Evolutionary conservation across 495 filamentous ascomycete species (phyloP).

Genomic region (Saxophila tyrrhenica): DNA sequence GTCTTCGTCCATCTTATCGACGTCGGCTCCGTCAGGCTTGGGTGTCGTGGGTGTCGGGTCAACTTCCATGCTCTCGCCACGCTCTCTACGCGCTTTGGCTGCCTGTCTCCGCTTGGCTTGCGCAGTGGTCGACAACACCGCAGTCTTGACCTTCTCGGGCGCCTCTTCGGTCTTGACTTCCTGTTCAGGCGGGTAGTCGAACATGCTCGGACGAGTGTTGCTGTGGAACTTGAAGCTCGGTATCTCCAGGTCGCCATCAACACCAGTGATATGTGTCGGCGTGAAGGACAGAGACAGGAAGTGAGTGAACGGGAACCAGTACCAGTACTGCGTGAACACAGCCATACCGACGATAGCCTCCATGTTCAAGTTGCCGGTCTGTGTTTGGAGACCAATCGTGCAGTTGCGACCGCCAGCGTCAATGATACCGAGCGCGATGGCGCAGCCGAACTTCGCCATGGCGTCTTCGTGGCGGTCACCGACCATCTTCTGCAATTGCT

Average conservation of each 20-base stretch:
- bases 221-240: slow-evolving; percentile 95
- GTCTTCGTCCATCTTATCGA: slow-evolving; percentile 81
- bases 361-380: slow-evolving; percentile 97
- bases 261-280: slow-evolving; percentile 85
- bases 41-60: slow-evolving; percentile 69
- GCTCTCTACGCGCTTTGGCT: slow-evolving; percentile 36
- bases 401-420: slow-evolving; percentile 97
- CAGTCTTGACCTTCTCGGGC: slow-evolving; percentile 87
- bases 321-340: slow-evolving; percentile 99
- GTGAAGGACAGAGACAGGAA: slow-evolving; percentile 91
- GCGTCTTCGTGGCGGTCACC: slow-evolving; percentile 96
- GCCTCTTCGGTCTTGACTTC: slow-evolving; percentile 90
- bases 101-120: slow-evolving; percentile 89
- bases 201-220: slow-evolving; percentile 85
- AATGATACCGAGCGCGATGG: slow-evolving; percentile 90
- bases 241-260: slow-evolving; percentile 86
- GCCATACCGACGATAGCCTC: slow-evolving; percentile 93
- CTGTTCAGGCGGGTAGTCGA: slow-evolving; percentile 95
- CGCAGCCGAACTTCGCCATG: slow-evolving; percentile 97
- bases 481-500: slow-evolving; percentile 64
- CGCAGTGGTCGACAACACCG: slow-evolving; percentile 89
- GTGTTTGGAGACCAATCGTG: slow-evolving; percentile 93
- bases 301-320: slow-evolving; percentile 99
- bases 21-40: slow-evolving; percentile 41
- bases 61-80: slow-evolving; percentile 37